Evolutionary conservation across 768 basidiomycete genomes (phyloP), one percentile per base, ranked within the genome.

Genomic region (Russula emetica): DNA sequence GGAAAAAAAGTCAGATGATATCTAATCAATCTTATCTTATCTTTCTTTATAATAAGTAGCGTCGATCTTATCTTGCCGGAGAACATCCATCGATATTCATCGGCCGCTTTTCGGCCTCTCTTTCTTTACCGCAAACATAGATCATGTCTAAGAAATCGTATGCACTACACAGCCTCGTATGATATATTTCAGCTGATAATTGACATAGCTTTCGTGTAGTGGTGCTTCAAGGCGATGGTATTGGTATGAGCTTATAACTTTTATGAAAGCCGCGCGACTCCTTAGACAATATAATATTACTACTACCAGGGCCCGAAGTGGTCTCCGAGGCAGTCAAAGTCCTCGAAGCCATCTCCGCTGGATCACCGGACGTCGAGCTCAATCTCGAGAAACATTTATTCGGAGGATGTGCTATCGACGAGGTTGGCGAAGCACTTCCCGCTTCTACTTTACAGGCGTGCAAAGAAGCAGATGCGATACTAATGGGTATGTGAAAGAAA

Each of bases 211-310:
- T 90, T 76, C 87, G 87, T 67, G 84, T 99, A 73, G 90, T 86
- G 40, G 83, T 95, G 58, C 85, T 99, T 49, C 87, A 88, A n/a
- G 97, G 97, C 57, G 97, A 99, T 76, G 97, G 97, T 65, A 98
- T 99, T 70, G 96, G 95, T 93, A 58, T 14, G 71, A 49, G 80
- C 1, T 16, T 50, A 20, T 14, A 14, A 13, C 11, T 36, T 36
- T 14, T 36, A 30, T 14, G 40, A 24, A 28, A 16, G 16, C 36
- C 30, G 22, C 36, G 50, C 26, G 14, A 28, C 26, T 44, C n/a
- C 54, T 51, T 22, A 61, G 24, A 20, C 49, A 13, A n/a, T 22
- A 38, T n/a, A 11, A 30, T 24, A 49, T 26, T 7, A 42, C 57
- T 24, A 13, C 45, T n/a, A 47, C 34, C 70, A 88, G 96, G 97